A percentile compares a stretch with the other conserved stretches of the same genome.
phyloP scores from a whole-genome alignment of 257 asterid genomes.

The Ophiorrhiza pumila region DNA sequence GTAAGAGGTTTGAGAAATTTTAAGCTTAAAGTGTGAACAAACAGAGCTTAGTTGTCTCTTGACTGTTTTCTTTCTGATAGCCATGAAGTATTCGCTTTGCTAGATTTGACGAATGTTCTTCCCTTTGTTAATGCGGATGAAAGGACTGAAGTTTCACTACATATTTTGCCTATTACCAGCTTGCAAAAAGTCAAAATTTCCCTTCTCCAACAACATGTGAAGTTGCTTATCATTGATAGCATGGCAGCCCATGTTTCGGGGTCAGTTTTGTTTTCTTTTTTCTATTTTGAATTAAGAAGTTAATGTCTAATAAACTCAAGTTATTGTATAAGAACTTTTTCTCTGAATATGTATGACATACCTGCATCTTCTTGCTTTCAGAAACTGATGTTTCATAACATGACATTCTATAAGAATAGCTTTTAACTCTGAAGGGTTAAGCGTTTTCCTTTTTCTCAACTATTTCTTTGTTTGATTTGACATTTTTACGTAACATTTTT shows the following conservation, averaged over 20 bases:
- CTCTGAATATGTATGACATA: background rate
- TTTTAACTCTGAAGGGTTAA: background rate
- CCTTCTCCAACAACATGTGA: constrained; percentile 59
- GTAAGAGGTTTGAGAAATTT: background rate
- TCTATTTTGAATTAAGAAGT: constrained; percentile 3
- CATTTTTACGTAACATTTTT: background rate
- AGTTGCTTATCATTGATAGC: constrained; percentile 78
- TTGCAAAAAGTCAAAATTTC: constrained; percentile 67
- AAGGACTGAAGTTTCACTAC: background rate
- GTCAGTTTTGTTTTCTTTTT: constrained; percentile 37
- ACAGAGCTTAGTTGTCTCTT: background rate
- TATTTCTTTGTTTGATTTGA: background rate
- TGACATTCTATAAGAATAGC: background rate
- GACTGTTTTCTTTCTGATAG: background rate
- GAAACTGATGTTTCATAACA: background rate
- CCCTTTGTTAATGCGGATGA: background rate
- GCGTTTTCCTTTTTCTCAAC: background rate
- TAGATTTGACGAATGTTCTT: background rate
- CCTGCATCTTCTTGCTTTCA: background rate
- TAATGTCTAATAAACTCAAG: background rate
- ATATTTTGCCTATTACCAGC: constrained; percentile 37
- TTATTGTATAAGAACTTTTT: background rate
- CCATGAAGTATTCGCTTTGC: background rate
- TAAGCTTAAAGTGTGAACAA: background rate
- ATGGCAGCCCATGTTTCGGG: constrained; percentile 80